These are phyloP conservation scores for Tricholoma sp. DNA, from an alignment of 768 basidiomycete genomes.

Conservation along the genomic window DNA sequence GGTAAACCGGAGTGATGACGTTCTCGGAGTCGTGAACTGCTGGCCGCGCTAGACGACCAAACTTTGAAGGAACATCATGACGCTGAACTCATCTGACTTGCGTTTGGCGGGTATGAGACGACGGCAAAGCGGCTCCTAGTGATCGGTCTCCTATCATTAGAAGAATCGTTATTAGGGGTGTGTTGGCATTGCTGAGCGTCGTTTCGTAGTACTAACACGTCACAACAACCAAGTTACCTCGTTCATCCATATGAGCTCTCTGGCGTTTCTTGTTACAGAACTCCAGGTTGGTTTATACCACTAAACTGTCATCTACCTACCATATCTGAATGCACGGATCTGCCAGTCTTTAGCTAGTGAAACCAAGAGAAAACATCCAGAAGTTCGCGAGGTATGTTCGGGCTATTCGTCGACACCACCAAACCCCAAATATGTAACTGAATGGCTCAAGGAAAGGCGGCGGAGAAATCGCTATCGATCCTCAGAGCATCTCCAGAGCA, in stretches of 20 bases:
- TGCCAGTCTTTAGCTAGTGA: constrained; percentile 79
- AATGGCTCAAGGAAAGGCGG: constrained; percentile 46
- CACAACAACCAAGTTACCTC: background rate
- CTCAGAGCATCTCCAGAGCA: constrained; percentile 80
- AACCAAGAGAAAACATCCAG: constrained; percentile 83
- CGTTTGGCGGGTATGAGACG: too few relatives aligned
- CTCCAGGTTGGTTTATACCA: constrained; percentile 7
- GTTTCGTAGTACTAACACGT: too few relatives aligned
- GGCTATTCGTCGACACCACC: background rate
- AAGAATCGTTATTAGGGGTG: too few relatives aligned
- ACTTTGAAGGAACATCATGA: too few relatives aligned
- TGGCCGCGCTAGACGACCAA: too few relatives aligned
- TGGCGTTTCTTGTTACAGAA: constrained; percentile 13
- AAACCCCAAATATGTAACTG: constrained; percentile 5
- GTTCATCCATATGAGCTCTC: constrained; percentile 16
- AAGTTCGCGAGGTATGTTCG: constrained; percentile 78
- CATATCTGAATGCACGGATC: background rate
- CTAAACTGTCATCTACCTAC: background rate
- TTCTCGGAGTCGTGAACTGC: too few relatives aligned
- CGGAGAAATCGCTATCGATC: constrained; percentile 81
- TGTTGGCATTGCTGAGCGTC: too few relatives aligned
- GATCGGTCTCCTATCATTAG: too few relatives aligned
- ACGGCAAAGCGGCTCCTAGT: too few relatives aligned
- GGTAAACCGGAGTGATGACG: too few relatives aligned
- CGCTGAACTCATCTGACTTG: too few relatives aligned